phyloP scores from a whole-genome alignment of 2,329 filamentous ascomycete species.

The Sporothrix euskadiensis region DNA sequence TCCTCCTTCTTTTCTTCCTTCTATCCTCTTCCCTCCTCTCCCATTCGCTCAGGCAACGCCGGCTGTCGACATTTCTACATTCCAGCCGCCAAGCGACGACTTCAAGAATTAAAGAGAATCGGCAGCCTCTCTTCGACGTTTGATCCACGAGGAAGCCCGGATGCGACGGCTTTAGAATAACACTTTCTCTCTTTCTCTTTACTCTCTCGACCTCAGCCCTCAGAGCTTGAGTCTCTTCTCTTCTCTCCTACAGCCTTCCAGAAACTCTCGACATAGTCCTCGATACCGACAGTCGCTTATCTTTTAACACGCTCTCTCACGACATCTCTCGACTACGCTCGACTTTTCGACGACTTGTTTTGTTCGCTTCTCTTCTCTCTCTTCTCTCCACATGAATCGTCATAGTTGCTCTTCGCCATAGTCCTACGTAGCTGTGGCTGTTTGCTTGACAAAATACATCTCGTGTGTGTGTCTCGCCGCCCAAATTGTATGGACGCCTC shows the following conservation, averaged over 20 bases:
- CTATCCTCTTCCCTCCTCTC: background rate
- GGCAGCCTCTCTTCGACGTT: background rate
- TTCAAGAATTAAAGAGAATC: background rate
- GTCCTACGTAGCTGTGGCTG: constrained; percentile 8
- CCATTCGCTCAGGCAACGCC: constrained; percentile 17
- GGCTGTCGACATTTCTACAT: background rate
- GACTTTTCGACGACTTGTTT: background rate
- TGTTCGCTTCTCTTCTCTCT: background rate
- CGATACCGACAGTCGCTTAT: background rate
- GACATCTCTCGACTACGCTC: background rate
- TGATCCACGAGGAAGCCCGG: constrained; percentile 9
- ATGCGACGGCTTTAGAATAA: constrained; percentile 9
- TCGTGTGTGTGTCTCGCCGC: constrained; percentile 1
- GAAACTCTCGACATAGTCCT: background rate
- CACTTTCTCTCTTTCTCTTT: background rate
- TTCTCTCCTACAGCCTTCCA: background rate
- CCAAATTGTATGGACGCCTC: background rate
- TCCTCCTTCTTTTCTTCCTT: constrained; percentile 1
- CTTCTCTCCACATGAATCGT: constrained; percentile 19
- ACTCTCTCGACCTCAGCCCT: background rate
- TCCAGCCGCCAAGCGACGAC: constrained; percentile 9
- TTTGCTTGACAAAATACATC: background rate
- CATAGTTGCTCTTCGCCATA: background rate
- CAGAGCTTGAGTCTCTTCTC: background rate
- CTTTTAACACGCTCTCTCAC: background rate